Evolutionary conservation across 768 basidiomycete species (phyloP), one percentile per base, ranked within the genome.

Genomic region (Tephrocybe sp.): DNA sequence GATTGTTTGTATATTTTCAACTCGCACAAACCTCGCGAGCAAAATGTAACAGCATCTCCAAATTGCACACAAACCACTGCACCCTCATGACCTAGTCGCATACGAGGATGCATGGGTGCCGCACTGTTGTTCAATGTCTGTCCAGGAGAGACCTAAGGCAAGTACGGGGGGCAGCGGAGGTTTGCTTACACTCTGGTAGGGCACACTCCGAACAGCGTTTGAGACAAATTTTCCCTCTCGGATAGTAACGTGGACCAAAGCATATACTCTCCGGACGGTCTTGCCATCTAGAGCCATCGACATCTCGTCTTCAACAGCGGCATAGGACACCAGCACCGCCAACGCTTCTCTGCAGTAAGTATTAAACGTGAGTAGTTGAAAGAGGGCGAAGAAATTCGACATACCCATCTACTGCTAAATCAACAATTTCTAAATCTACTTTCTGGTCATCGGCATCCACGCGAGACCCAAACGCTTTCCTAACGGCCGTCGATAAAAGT

Each of bases 1-100:
- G 33, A 47, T 7, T 51, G 26, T 30, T 7, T 42, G 21, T 8
- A 37, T 2, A 9, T 20, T 10, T 36, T 42, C 9, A 10, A 41
- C 15, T 15, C 10, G 28, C 23, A 47, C 58, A 17, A 46, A 88
- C 89, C 80, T 69, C 80, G 75, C 43, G 87, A 79, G 64, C 84
- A 86, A 10, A 91, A 72, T 4, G 85, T 84, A 17, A 90, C 81
- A 1, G 87, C 82, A 65, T 91, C 88, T 24, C 88, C 88, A 55
- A 89, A 91, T 58, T 90, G 81, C 6, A 88, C 75, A 28, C 78
- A 74, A 33, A 83, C 67, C 8, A 88, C 60, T 18, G 76, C 71
- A 17, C 86, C 88, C n/a, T 73, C 74, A n/a, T 73, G 68, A 20
- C 88, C 66, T 15, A 84, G 71, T 47, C 80, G 80, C 47, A 91